Percentiles rank a stretch among this genome's conserved stretches.
Evolutionary conservation across 2,329 filamentous ascomycete species (phyloP).

Genomic region (Pyrenochaeta sp.): DNA sequence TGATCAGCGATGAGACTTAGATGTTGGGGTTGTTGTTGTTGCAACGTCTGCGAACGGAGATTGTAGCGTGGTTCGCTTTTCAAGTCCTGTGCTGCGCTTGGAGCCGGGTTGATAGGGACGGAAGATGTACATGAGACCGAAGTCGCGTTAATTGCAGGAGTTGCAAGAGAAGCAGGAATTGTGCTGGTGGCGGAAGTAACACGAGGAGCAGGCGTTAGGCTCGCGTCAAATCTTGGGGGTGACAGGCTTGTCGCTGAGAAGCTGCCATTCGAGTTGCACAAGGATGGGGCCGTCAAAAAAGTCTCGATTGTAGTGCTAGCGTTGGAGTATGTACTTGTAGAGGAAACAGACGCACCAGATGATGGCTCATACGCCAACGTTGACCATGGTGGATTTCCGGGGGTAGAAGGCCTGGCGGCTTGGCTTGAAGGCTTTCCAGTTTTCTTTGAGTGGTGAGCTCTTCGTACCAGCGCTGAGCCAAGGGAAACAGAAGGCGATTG

Average conservation of each 20-base stretch:
- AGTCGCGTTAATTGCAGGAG: no score
- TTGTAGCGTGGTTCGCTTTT: neutral
- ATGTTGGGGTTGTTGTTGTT: neutral
- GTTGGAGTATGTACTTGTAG: slow-evolving; percentile 5
- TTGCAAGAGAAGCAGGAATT: neutral
- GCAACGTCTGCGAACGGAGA: slow-evolving; percentile 1
- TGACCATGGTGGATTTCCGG: neutral
- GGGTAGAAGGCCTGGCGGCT: neutral
- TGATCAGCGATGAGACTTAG: neutral
- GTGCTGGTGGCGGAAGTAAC: neutral
- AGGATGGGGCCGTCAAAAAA: slow-evolving; percentile 8
- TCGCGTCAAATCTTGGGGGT: neutral
- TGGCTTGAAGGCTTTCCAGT: neutral
- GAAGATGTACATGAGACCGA: no score
- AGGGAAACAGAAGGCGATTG: slow-evolving; percentile 7
- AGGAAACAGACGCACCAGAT: neutral
- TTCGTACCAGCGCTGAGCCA: slow-evolving; percentile 9
- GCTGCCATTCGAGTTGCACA: neutral
- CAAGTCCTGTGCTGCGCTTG: neutral
- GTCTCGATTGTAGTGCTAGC: slow-evolving; percentile 1
- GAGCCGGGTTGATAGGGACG: no score
- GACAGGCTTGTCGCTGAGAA: neutral
- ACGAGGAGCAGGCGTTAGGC: slow-evolving; percentile 4
- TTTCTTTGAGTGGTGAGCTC: slow-evolving; percentile 7
- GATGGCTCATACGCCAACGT: neutral